Evolutionary conservation across 257 asterid species (phyloP), one percentile per base, ranked within the genome.

Genomic region (Penstemon newberryi): DNA sequence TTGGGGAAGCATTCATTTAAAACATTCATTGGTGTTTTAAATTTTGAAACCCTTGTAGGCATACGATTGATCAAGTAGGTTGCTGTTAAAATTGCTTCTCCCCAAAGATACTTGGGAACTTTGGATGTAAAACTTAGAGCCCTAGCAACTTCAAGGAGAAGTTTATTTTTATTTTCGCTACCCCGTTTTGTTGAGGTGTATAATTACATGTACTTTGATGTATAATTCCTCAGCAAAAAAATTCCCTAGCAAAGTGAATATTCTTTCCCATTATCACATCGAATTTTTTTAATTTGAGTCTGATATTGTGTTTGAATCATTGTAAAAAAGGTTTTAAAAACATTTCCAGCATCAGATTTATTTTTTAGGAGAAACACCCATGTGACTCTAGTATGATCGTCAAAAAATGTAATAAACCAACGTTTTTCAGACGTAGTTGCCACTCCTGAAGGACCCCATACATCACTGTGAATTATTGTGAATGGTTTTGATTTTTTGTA

Each of bases 181-280:
- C 25, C 25, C 25, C 1, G 25, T 19, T 19, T 19, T 19, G 25
- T 1, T 19, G 25, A 1, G 25, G 25, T 19, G 25, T 19, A 19
- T 19, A 19, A 19, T 19, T 19, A 19, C 25, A 19, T 19, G 25
- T 19, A 19, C 25, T 33, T 57, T 55, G 73, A 18, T 57, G 67
- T 12, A 11, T 4, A 2, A 69, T 59, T 0, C 66, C 41, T 4
- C 19, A 7, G 3, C 25, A 1, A 69, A 58, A 58, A 69, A 25
- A 0, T 44, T 10, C 10, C 66, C 45, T 6, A 4, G 46, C 7
- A 0, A 4, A 2, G 4, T 36, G 61, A 70, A 47, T 50, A 52
- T 5, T 70, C 70, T 8, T 3, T 62, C 1, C 63, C 75, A 70
- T 60, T 61, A 11, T 49, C 62, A 15, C 50, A 38, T 18, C 47